phyloP scores from a whole-genome alignment of 2,329 filamentous ascomycete genomes.

The Macrophomina phaseolina region DNA sequence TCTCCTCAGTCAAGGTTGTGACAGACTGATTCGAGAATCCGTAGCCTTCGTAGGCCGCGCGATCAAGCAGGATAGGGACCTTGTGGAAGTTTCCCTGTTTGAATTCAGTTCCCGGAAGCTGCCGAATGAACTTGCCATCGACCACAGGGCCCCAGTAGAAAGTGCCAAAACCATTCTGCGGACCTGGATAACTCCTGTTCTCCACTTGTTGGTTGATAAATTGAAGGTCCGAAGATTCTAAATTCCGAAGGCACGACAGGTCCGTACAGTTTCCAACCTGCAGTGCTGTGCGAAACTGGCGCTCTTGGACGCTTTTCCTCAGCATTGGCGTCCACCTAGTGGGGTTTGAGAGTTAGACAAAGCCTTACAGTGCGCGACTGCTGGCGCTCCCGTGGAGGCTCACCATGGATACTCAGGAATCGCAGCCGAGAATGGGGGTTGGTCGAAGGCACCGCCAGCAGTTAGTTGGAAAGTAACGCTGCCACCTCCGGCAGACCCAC shows the following conservation, averaged over 20 bases:
- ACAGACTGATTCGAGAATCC: constrained; percentile 41
- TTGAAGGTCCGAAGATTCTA: constrained; percentile 38
- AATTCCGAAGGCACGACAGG: constrained; percentile 40
- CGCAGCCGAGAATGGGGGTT: constrained; percentile 50
- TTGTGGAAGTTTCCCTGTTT: constrained; percentile 41
- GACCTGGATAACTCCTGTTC: constrained; percentile 29
- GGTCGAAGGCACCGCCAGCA: constrained; percentile 43
- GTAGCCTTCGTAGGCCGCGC: constrained; percentile 47
- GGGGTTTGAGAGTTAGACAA: neutral
- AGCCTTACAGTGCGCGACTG: neutral
- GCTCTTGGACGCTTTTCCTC: constrained; percentile 33
- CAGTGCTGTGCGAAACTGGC: constrained; percentile 39
- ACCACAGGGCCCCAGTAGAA: constrained; percentile 51
- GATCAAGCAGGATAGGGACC: constrained; percentile 44
- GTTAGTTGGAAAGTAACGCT: constrained; percentile 55
- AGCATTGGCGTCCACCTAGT: constrained; percentile 5
- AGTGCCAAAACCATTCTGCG: constrained; percentile 40
- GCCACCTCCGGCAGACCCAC: constrained; percentile 66
- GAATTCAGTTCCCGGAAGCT: constrained; percentile 43
- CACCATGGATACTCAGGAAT: constrained; percentile 44
- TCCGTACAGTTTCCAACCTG: constrained; percentile 29
- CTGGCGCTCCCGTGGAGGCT: constrained; percentile 30
- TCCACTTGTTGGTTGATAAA: constrained; percentile 39
- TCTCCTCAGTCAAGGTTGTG: constrained; percentile 37
- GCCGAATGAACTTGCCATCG: constrained; percentile 46